Conservation (phyloP, 2,329 filamentous ascomycete genomes). For the Colletotrichum gloeosporioides region DNA sequence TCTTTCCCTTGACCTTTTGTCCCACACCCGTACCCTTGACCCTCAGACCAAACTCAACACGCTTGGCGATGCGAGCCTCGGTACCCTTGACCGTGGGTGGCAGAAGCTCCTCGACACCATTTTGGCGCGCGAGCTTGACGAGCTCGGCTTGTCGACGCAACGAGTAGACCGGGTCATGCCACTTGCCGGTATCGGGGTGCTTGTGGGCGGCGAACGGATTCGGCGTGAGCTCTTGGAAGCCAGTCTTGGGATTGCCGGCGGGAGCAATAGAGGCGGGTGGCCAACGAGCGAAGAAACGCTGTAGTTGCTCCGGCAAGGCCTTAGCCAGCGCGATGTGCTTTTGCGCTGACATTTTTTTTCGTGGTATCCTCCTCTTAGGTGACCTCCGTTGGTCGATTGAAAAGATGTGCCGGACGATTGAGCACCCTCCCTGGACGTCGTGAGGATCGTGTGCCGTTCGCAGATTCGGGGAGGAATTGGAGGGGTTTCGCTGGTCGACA, state of each 20-base stretch:
- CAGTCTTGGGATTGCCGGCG: slow-evolving; percentile 48
- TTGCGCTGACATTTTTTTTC: slow-evolving; percentile 10
- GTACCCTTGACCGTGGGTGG: slow-evolving; percentile 80
- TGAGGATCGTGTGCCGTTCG: not conserved
- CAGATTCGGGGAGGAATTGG: not conserved
- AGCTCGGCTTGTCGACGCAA: slow-evolving; percentile 89
- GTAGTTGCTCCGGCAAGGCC: slow-evolving; percentile 77
- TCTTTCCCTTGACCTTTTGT: slow-evolving; percentile 93
- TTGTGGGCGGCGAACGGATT: slow-evolving; percentile 86
- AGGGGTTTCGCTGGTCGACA: not conserved
- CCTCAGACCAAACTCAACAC: slow-evolving; percentile 79
- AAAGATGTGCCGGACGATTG: not conserved
- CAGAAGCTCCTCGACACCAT: slow-evolving; percentile 82
- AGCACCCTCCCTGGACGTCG: not conserved
- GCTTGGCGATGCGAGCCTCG: slow-evolving; percentile 70
- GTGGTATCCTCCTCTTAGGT: not conserved
- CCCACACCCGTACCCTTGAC: slow-evolving; percentile 94
- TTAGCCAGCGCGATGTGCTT: slow-evolving; percentile 66
- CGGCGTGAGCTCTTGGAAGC: slow-evolving; percentile 61
- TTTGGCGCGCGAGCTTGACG: slow-evolving; percentile 79
- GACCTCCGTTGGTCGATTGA: not conserved
- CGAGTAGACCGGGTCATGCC: slow-evolving; percentile 84
- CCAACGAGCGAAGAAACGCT: slow-evolving; percentile 88
- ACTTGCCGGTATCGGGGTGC: slow-evolving; percentile 79
- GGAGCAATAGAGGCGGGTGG: slow-evolving; percentile 72